phyloP scores from a whole-genome alignment of 768 basidiomycete species.

The Kwoniella mangroviensis region DNA sequence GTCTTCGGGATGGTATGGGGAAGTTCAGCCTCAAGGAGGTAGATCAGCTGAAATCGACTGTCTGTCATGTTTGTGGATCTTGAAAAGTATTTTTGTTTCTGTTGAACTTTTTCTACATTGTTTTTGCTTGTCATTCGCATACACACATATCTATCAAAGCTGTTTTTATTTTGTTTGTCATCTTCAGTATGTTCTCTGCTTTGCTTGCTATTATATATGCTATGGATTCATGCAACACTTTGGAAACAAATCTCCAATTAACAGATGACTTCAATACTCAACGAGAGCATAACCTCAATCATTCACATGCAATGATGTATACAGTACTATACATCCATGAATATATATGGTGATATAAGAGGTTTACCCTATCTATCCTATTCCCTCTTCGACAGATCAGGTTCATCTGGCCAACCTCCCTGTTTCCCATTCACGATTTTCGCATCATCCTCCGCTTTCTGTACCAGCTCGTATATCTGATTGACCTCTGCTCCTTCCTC shows the following conservation, averaged over 20 bases:
- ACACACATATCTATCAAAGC: no score
- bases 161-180: no score
- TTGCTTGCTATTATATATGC: no score
- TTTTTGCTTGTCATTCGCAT: no score
- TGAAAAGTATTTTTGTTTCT: neutral
- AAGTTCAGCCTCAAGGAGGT: neutral
- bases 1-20: slow-evolving; percentile 29
- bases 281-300: no score
- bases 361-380: neutral
- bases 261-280: no score
- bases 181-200: no score
- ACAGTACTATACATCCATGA: no score
- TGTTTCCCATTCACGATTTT: slow-evolving; percentile 24
- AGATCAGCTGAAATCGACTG: neutral
- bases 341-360: neutral
- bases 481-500: slow-evolving; percentile 20
- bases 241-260: no score
- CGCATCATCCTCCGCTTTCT: slow-evolving; percentile 44
- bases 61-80: neutral
- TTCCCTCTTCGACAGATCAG: slow-evolving; percentile 29
- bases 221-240: no score
- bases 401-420: slow-evolving; percentile 43
- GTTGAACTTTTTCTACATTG: no score
- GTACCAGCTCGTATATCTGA: slow-evolving; percentile 30
- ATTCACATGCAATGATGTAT: no score